phyloP scores from a whole-genome alignment of 495 filamentous ascomycete genomes.

The Penicillium canescens region DNA sequence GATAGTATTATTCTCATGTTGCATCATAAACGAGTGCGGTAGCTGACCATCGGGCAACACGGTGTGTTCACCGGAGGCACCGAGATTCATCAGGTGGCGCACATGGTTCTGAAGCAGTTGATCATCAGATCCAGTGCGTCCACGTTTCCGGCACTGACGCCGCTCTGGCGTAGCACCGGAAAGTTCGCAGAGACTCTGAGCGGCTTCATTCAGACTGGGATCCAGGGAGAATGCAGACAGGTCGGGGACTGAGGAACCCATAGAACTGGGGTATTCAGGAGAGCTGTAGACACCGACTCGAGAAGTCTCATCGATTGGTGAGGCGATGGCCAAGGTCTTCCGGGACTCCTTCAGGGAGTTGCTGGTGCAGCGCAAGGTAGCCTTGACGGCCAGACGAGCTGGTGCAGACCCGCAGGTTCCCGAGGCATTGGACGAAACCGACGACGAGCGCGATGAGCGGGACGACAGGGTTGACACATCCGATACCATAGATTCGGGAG shows the following conservation, averaged over 20 bases:
- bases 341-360: conserved; percentile 43
- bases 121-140: conserved; percentile 68
- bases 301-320: conserved; percentile 52
- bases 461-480: conserved; percentile 65
- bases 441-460: conserved; percentile 71
- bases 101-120: conserved; percentile 70
- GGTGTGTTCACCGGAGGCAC: conserved; percentile 28
- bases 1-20: conserved; percentile 14
- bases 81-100: conserved; percentile 52
- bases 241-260: conserved; percentile 47
- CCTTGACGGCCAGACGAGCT: conserved; percentile 74
- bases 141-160: conserved; percentile 60
- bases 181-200: conserved; percentile 67
- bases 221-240: conserved; percentile 53
- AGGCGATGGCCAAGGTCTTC: conserved; percentile 39
- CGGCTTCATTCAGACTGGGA: conserved; percentile 51
- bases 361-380: conserved; percentile 79
- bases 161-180: conserved; percentile 41
- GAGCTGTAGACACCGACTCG: conserved; percentile 54
- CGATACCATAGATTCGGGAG: conserved; percentile 89
- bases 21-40: conserved; percentile 39
- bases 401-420: conserved; percentile 62
- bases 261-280: conserved; percentile 58
- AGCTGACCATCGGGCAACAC: conserved; percentile 42
- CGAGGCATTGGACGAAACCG: conserved; percentile 70